A percentile compares a stretch with the other conserved stretches of the same genome.
Evolutionary conservation across 2,329 filamentous ascomycete species (phyloP).

Genomic region (Knufia petricola): DNA sequence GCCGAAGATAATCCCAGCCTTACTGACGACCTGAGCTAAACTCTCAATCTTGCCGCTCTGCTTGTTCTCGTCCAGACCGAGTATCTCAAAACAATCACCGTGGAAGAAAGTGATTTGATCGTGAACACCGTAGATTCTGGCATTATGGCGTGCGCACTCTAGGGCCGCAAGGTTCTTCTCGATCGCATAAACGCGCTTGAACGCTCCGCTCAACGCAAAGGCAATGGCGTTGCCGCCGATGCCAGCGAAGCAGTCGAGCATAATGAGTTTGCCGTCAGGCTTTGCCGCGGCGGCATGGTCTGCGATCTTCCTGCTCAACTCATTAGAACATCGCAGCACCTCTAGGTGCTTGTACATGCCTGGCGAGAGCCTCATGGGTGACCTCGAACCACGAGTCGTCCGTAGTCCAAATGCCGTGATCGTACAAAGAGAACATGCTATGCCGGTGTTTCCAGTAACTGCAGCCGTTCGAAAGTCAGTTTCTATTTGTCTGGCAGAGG

Average conservation of each 20-base stretch:
- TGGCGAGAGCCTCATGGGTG: conserved; percentile 83
- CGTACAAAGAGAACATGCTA: conserved; percentile 77
- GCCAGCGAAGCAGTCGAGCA: conserved; percentile 85
- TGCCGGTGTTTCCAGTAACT: conserved; percentile 90
- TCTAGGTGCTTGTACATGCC: conserved; percentile 41
- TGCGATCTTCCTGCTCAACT: conserved; percentile 56
- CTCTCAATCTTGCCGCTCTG: conserved; percentile 28
- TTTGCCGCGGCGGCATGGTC: conserved; percentile 54
- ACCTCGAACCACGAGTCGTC: conserved; percentile 95
- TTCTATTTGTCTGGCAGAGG: neutral
- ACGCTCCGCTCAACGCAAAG: conserved; percentile 73
- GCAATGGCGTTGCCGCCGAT: conserved; percentile 91
- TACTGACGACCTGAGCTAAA: conserved; percentile 37
- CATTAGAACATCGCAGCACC: conserved; percentile 15
- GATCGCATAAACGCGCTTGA: conserved; percentile 76
- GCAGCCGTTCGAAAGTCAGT: neutral
- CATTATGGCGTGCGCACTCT: conserved; percentile 87
- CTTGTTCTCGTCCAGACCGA: conserved; percentile 34
- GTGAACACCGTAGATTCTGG: conserved; percentile 68
- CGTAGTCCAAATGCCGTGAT: conserved; percentile 82
- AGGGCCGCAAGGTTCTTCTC: conserved; percentile 74
- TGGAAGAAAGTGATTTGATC: conserved; percentile 76
- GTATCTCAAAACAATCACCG: conserved; percentile 73
- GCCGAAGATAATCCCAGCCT: conserved; percentile 54
- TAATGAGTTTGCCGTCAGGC: conserved; percentile 47